A percentile compares a stretch with the other conserved stretches of the same genome.
These are phyloP conservation scores for Sphagnum magellanicum DNA, from an alignment of 228 moss, liverwort and hornwort species.

Conservation along the genomic window DNA sequence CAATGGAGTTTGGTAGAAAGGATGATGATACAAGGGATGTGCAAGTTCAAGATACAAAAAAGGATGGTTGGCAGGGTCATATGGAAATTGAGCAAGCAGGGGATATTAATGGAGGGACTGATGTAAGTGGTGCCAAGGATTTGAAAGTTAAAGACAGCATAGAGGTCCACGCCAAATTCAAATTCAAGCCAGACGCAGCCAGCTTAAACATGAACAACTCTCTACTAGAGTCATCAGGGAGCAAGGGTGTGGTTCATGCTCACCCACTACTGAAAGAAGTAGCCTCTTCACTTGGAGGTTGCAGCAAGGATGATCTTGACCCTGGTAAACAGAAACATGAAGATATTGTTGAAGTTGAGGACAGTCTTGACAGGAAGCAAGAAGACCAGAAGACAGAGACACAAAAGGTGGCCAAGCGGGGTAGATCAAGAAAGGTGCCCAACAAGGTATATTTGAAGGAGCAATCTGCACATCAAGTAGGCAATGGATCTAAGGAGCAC, in stretches of 20 bases:
- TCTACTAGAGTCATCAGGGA: neutral
- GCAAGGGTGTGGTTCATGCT: neutral
- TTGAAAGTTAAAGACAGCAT: neutral
- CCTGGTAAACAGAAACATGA: neutral
- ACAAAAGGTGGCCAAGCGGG: neutral
- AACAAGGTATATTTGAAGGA: too few relatives aligned
- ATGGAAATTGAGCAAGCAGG: neutral
- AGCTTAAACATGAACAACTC: neutral
- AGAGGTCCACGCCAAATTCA: too few relatives aligned
- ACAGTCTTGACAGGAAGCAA: neutral
- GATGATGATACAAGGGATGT: neutral
- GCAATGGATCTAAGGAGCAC: neutral
- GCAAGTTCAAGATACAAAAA: neutral
- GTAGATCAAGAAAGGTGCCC: neutral
- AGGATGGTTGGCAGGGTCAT: neutral
- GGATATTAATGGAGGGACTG: neutral
- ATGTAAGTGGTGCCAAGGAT: neutral
- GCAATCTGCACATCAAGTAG: too few relatives aligned
- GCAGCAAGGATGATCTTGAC: neutral
- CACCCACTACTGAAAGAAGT: neutral
- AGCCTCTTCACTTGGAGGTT: neutral
- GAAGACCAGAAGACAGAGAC: neutral
- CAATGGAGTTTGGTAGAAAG: neutral
- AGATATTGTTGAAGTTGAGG: neutral
- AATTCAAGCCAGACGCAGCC: too few relatives aligned